Percentiles rank a stretch among this genome's conserved stretches.
phyloP scores from a whole-genome alignment of 192 early-diverging fungal genomes.

The Phlyctochytrium arcticum region DNA sequence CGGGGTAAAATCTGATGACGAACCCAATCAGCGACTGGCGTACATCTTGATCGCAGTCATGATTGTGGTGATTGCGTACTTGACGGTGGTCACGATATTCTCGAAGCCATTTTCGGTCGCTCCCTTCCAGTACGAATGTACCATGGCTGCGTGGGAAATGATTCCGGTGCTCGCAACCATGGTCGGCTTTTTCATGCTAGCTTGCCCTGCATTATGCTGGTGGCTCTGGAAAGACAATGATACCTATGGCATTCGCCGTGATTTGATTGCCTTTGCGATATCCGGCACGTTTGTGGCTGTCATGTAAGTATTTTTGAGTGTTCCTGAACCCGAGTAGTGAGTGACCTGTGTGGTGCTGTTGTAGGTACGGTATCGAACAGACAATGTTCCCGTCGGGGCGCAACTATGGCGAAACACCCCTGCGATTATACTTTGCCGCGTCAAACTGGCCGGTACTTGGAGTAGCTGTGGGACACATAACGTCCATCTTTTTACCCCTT shows the following conservation, averaged over 20 bases:
- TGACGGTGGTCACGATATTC: background rate
- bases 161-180: conserved; percentile 4
- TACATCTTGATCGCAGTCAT: conserved; percentile 2
- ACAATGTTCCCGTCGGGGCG: conserved; percentile 5
- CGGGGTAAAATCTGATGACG: background rate
- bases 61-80: background rate
- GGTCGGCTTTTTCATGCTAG: conserved; percentile 6
- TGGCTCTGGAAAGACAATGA: conserved; percentile 25
- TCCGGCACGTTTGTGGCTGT: conserved; percentile 9
- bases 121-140: conserved; percentile 8
- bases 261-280: conserved; percentile 14
- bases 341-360: background rate
- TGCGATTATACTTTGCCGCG: conserved; percentile 20
- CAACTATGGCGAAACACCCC: conserved; percentile 14
- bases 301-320: conserved; percentile 5
- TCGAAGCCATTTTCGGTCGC: background rate
- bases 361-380: conserved; percentile 15
- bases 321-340: background rate
- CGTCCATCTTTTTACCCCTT: conserved; percentile 20
- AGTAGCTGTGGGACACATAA: conserved; percentile 16
- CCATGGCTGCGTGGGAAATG: conserved; percentile 20
- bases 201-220: conserved; percentile 19
- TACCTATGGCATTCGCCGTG: conserved; percentile 28
- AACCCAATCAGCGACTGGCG: background rate
- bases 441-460: conserved; percentile 24